Base-by-base conservation (phyloP, 2,329 filamentous ascomycete species). In the Clarireedia hainanense region DNA sequence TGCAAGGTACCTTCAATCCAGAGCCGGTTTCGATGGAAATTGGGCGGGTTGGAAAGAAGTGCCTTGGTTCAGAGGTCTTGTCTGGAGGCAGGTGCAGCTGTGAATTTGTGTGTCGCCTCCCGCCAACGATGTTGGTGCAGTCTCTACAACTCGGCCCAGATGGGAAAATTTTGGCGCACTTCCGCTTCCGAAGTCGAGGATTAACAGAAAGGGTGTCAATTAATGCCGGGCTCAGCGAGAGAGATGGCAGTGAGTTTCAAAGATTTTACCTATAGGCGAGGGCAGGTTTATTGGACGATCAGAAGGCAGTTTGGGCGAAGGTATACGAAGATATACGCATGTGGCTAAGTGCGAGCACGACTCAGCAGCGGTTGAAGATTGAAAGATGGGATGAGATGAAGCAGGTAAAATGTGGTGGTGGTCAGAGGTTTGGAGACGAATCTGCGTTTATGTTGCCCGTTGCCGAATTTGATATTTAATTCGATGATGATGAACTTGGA, bases 401-500 rank as follows among this genome's bases (percentile, higher is more conserved):
- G 48, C 40, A 50, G 52, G 34, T 54, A 24, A 49, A 54, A 50
- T 37, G 30, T 43, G 46, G 37, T 36, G 50, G 50, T 52, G 50
- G 27, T 52, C 39, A 36, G 15, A 50, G 36, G 50, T 55, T 50
- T 26, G 52, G 52, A 55, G 52, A 50, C 52, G 52, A 55, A 43
- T 36, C 15, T 54, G 51, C 51, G 51, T 49, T 54, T 54, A 55
- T 50, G 52, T 55, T 34, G 52, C 46, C 52, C 36, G 37, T 40
- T 55, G 36, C 52, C 52, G 52, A 55, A 55, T 37, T 50, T 15
- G 37, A 55, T 47, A 15, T 55, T 50, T 55, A 50, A 55, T 55
- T 55, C 52, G 52, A 50, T 55, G 52, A 55, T 42, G 52, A 55
- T 42, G 51, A 45, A 47, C 34, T 43, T 43, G 52, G 49, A 50